Evolutionary conservation across 768 basidiomycete genomes (phyloP).

Genomic region (Auriscalpium vulgare): DNA sequence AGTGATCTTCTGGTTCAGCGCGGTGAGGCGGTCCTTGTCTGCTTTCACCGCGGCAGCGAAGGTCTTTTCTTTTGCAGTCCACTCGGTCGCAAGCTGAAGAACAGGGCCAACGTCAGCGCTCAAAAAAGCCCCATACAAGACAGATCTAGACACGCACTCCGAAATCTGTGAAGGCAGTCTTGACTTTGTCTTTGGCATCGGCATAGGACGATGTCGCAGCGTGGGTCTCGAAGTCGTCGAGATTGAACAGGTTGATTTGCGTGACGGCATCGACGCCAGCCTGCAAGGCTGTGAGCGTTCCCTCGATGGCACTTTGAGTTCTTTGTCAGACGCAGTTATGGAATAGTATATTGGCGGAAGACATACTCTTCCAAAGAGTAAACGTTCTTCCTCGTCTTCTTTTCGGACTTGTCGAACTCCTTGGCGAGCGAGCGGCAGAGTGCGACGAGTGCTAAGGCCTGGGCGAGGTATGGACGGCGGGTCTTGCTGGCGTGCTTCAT

Average conservation of each 20-base stretch:
- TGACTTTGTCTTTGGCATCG: neutral
- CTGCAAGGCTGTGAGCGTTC: neutral
- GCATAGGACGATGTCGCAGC: neutral
- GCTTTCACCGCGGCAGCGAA: neutral
- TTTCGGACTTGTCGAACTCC: neutral
- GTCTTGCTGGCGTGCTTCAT: constrained; percentile 8
- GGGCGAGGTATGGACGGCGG: constrained; percentile 9
- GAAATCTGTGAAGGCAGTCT: constrained; percentile 1
- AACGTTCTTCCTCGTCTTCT: neutral
- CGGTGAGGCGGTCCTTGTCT: neutral
- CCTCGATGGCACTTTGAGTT: constrained; percentile 3
- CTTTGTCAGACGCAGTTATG: neutral
- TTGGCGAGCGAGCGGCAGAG: constrained; percentile 9
- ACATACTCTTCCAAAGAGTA: constrained; percentile 8
- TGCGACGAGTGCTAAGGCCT: constrained; percentile 6
- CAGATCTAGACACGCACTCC: constrained; percentile 33
- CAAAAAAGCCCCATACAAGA: neutral
- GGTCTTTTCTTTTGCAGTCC: neutral
- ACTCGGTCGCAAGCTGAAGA: neutral
- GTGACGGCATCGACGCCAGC: constrained; percentile 1
- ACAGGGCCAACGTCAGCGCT: no score
- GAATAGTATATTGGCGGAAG: neutral
- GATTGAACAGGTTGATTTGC: constrained; percentile 4
- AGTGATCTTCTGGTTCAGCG: neutral
- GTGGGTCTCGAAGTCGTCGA: constrained; percentile 1